Conservation (phyloP, 768 basidiomycete species). For the Cubamyces lactineus region DNA sequence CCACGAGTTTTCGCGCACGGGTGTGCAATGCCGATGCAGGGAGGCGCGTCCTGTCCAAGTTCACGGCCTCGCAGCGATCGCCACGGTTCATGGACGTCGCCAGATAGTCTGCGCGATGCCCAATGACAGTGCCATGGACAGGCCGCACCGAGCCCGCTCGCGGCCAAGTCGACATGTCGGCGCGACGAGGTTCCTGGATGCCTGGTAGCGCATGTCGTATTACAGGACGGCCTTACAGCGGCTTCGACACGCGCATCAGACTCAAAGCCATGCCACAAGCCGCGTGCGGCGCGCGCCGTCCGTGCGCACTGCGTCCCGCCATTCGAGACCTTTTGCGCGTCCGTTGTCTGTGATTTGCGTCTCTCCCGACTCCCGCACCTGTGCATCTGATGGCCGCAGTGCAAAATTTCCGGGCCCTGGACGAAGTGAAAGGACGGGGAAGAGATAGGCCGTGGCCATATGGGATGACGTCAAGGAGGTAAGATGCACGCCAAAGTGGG, state of each 20-base stretch:
- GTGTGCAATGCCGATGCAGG: conserved; percentile 4
- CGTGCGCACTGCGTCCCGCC: not conserved
- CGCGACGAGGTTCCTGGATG: conserved; percentile 3
- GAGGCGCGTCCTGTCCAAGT: not conserved
- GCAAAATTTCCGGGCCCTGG: not conserved
- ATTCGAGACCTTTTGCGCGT: not conserved
- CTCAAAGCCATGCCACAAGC: not conserved
- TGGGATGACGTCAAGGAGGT: conserved; percentile 19
- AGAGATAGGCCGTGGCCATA: conserved; percentile 17
- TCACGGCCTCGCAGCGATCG: conserved; percentile 3
- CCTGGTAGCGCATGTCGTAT: conserved; percentile 1
- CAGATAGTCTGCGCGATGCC: not conserved
- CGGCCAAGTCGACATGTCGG: conserved; percentile 10
- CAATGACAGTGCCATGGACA: not conserved
- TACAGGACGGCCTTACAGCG: conserved; percentile 6
- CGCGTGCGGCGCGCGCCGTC: not conserved
- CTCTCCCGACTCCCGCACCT: not conserved
- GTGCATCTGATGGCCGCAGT: conserved; percentile 8
- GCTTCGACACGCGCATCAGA: conserved; percentile 12
- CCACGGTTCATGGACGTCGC: conserved; percentile 1
- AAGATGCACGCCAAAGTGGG: not conserved
- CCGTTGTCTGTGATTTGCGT: too few relatives aligned
- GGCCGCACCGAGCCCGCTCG: conserved; percentile 15
- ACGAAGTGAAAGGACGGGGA: not conserved
- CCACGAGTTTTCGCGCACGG: not conserved